Percentiles rank a stretch among this genome's conserved stretches.
phyloP scores from a whole-genome alignment of 2,329 filamentous ascomycete genomes.

The Phialophora macrospora region DNA sequence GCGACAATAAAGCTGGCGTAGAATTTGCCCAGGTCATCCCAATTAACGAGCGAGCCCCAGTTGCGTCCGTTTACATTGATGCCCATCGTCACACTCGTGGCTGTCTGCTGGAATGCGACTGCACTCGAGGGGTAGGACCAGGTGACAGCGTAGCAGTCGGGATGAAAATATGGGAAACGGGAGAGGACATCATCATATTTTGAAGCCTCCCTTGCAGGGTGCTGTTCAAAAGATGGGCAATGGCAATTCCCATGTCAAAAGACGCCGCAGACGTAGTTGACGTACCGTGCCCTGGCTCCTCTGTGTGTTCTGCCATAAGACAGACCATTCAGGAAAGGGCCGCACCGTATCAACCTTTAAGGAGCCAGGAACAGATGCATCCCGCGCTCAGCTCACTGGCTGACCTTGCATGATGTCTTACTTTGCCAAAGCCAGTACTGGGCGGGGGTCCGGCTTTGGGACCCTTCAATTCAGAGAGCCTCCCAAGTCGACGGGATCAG shows the following conservation, averaged over 20 bases:
- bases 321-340: slow-evolving; percentile 1
- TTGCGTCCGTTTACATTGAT: slow-evolving; percentile 9
- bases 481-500: neutral
- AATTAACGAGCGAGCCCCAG: slow-evolving; percentile 14
- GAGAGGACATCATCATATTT: neutral
- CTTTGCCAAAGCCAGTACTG: neutral
- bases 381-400: neutral
- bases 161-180: neutral
- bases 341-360: neutral
- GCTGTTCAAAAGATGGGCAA: neutral
- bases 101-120: neutral
- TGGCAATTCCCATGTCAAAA: neutral
- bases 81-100: neutral
- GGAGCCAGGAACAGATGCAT: neutral
- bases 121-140: neutral
- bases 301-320: neutral
- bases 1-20: slow-evolving; percentile 11
- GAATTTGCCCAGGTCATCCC: slow-evolving; percentile 14
- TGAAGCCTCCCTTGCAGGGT: neutral
- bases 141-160: neutral
- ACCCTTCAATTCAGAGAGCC: neutral
- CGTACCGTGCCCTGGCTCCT: neutral
- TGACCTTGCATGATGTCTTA: slow-evolving; percentile 6
- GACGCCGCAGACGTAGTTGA: slow-evolving; percentile 7
- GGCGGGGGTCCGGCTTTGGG: neutral